Evolutionary conservation across 495 filamentous ascomycete species (phyloP).

Genomic region (Penicillium samsonianum): DNA sequence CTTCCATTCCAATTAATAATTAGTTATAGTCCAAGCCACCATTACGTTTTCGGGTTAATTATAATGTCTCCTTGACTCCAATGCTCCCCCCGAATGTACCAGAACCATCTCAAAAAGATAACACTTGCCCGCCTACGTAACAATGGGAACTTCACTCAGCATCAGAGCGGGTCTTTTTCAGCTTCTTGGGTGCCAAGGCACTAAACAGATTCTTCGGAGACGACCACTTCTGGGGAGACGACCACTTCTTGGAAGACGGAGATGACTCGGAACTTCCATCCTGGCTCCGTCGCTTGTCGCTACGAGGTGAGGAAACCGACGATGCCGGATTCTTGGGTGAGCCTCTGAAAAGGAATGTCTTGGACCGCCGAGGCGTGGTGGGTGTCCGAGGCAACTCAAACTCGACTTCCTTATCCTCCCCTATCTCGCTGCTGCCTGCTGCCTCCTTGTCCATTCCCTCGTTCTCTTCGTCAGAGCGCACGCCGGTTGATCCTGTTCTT

Average conservation of each 20-base stretch:
- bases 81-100: conserved; percentile 6
- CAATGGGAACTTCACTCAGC: conserved; percentile 67
- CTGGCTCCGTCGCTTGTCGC: conserved; percentile 23
- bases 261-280: conserved; percentile 20
- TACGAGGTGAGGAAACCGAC: conserved; percentile 20
- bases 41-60: conserved; percentile 22
- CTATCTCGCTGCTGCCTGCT: conserved; percentile 15
- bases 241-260: conserved; percentile 30
- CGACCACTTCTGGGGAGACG: conserved; percentile 29
- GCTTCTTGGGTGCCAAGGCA: conserved; percentile 25
- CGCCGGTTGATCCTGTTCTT: conserved; percentile 17
- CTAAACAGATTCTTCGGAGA: conserved; percentile 23
- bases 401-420: conserved; percentile 19
- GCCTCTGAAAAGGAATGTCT: conserved; percentile 21
- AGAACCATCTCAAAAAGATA: conserved; percentile 21
- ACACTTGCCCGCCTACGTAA: conserved; percentile 44
- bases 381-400: conserved; percentile 20
- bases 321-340: conserved; percentile 15
- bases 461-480: conserved; percentile 16
- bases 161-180: conserved; percentile 57
- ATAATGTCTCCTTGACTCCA: conserved; percentile 18
- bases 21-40: conserved; percentile 7
- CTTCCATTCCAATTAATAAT: conserved; percentile 12
- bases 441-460: conserved; percentile 20
- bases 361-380: conserved; percentile 18